phyloP scores from a whole-genome alignment of 371 early-diverging fungal genomes.

The Mortierella sp. region DNA sequence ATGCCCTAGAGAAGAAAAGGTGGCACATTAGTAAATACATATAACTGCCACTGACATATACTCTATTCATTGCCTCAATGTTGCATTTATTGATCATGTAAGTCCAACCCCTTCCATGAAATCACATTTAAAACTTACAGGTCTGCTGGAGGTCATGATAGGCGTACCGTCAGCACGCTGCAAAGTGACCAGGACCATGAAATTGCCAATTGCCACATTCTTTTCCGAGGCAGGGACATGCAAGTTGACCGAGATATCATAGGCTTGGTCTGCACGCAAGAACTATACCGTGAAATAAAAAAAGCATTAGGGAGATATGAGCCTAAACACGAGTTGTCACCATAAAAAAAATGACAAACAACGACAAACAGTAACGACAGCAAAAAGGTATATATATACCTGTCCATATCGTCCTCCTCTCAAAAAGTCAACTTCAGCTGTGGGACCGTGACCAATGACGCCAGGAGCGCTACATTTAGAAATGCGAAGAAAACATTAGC shows the following conservation, averaged over 20 bases:
- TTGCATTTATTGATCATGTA: not conserved
- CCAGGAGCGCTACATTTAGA: conserved; percentile 27
- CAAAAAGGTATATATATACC: conserved; percentile 21
- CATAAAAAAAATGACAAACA: not conserved
- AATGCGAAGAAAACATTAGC: conserved; percentile 6
- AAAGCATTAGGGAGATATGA: not conserved
- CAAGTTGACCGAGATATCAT: conserved; percentile 80
- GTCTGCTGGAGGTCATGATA: conserved; percentile 71
- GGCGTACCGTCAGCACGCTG: conserved; percentile 63
- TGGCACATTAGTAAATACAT: not conserved
- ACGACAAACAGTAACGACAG: too few relatives aligned
- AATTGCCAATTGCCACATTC: conserved; percentile 87
- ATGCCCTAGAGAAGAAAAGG: conserved; percentile 64
- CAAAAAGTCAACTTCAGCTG: conserved; percentile 57
- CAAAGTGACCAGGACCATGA: conserved; percentile 86
- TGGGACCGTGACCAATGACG: conserved; percentile 28
- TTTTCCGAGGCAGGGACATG: conserved; percentile 84
- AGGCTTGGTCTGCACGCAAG: conserved; percentile 76
- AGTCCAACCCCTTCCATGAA: not conserved
- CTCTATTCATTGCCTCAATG: not conserved
- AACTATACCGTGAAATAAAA: conserved; percentile 38
- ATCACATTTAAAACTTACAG: conserved; percentile 61
- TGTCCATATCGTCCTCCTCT: conserved; percentile 50
- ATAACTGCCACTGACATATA: not conserved
- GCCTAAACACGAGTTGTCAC: not conserved